Evolutionary conservation across 306 rosid species (phyloP), one percentile per base, ranked within the genome.

Genomic region (Casuarina equisetifolia): DNA sequence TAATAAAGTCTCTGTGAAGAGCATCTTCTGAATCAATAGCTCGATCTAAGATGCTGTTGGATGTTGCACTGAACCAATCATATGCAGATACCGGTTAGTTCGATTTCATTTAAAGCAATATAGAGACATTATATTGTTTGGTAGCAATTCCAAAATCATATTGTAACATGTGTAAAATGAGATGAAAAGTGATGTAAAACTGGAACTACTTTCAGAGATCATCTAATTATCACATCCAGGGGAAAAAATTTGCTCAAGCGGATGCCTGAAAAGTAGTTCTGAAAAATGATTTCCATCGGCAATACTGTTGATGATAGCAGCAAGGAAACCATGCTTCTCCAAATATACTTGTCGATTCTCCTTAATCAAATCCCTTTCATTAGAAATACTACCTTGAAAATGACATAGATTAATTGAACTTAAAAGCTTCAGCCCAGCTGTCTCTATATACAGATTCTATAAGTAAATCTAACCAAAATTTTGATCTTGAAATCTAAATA

Each of bases 1-100:
- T 82, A 54, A 86, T 89, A 80, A 89, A 89, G 84, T 89, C 92
- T 25, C 90, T 85, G 73, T 95, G 99, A 76, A 85, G 92, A 9
- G 90, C 79, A 61, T 95, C 97, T 87, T 95, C 99, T 46, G 96
- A 91, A 83, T 95, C 99, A 82, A 95, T 95, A 69, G 99, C 99
- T 75, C 97, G 91, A 84, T 95, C 99, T 76, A 95, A 86, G 80
- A 95, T 95, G 85, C 99, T 95, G 84, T 91, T 92, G 87, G 99
- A 92, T 82, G 99, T 92, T 71, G 99, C 99, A 83, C 99, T 95
- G 91, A 49, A 48, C 49, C 40, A 64, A 84, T 59, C 76, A 80
- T 42, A 68, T 9, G 9, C 58, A 72, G 84, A 79, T 5, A 88
- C n/a, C 66, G 57, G 62, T 72, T 70, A 80, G 76, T 46, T 88